phyloP scores from a whole-genome alignment of 495 filamentous ascomycete species.

The Terfezia boudieri region DNA sequence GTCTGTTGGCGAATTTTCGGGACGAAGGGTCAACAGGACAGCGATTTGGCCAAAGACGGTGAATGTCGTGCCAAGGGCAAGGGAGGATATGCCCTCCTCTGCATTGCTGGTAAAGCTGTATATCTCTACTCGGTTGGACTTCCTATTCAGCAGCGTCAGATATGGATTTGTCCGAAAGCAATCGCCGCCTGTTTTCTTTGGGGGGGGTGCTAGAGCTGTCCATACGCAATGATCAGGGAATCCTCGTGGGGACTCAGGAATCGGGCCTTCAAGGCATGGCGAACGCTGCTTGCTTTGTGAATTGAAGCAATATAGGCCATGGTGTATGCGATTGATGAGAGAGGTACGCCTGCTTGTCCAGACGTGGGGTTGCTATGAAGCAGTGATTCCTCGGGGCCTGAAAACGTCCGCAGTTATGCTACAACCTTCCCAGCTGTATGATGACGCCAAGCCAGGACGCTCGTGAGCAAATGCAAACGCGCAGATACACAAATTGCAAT shows the following conservation, averaged over 20 bases:
- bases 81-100: neutral
- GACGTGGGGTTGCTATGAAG: too few species aligned
- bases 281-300: conserved; percentile 70
- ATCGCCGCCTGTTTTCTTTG: neutral
- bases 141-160: conserved; percentile 30
- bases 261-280: conserved; percentile 61
- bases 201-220: conserved; percentile 2
- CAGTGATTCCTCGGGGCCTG: too few species aligned
- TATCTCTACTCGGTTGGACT: conserved; percentile 81
- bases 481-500: too few species aligned
- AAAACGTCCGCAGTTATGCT: too few species aligned
- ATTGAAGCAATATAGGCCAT: conserved; percentile 97
- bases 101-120: conserved; percentile 39
- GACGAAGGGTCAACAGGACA: conserved; percentile 63
- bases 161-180: conserved; percentile 2
- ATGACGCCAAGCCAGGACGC: too few species aligned
- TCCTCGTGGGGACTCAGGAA: conserved; percentile 53
- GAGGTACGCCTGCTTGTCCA: too few species aligned
- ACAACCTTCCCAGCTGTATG: too few species aligned
- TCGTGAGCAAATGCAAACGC: too few species aligned
- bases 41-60: conserved; percentile 58
- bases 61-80: conserved; percentile 13
- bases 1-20: conserved; percentile 48
- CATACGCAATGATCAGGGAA: conserved; percentile 72
- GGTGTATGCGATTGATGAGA: too few species aligned